Percentiles rank a stretch among this genome's conserved stretches.
These are phyloP conservation scores for Coemansia sp. DNA, from an alignment of 192 early-diverging fungal genomes.

Conservation along the genomic window DNA sequence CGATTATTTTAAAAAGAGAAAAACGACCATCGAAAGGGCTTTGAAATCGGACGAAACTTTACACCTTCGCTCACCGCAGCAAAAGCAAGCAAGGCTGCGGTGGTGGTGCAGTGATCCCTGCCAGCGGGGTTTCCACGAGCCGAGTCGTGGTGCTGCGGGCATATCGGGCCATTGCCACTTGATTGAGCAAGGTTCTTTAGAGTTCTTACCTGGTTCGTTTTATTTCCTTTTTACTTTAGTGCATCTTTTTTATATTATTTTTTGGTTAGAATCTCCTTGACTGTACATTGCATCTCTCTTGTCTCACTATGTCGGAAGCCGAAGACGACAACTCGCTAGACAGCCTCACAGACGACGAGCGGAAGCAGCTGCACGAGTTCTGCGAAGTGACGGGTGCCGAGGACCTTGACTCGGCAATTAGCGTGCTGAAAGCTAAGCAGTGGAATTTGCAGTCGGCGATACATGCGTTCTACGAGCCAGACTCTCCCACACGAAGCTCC, in stretches of 20 bases:
- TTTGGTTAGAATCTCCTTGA: not conserved
- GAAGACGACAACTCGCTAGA: conserved; percentile 14
- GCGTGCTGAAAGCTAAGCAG: conserved; percentile 20
- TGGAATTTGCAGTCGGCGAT: conserved; percentile 35
- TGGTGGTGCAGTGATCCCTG: not conserved
- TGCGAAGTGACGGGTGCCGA: conserved; percentile 25
- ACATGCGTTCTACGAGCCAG: conserved; percentile 40
- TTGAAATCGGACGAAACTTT: no score
- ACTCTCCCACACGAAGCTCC: not conserved
- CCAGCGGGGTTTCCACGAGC: not conserved
- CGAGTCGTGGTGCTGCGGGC: not conserved
- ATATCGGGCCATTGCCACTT: not conserved
- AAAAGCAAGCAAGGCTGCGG: not conserved
- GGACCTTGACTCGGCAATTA: conserved; percentile 23
- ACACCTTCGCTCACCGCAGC: not conserved
- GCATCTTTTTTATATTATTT: not conserved
- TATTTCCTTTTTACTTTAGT: not conserved
- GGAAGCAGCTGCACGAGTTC: conserved; percentile 28
- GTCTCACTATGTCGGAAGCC: not conserved
- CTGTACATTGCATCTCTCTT: not conserved
- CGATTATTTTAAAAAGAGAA: no score
- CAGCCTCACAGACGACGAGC: conserved; percentile 26
- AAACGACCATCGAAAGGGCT: no score
- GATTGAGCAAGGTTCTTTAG: not conserved
- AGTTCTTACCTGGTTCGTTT: not conserved